These are phyloP conservation scores for Microthlaspi erraticum DNA, from an alignment of 345 rosid genomes.

Conservation along the genomic window DNA sequence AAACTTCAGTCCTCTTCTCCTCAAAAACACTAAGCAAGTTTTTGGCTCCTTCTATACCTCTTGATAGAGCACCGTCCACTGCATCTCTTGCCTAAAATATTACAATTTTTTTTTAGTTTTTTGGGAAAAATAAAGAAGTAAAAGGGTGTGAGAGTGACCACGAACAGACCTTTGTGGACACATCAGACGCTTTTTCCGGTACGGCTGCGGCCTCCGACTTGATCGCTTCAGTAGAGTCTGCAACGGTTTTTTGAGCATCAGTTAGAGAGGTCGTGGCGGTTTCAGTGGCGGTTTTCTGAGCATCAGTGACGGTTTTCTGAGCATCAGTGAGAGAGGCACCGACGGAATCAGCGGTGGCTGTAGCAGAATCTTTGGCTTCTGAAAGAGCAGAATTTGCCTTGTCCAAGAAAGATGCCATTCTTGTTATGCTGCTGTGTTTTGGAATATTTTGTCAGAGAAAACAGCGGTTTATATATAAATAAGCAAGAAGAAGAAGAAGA, in stretches of 20 bases:
- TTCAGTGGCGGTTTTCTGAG: constrained; percentile 38
- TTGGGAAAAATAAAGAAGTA: not conserved
- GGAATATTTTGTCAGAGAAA: constrained; percentile 28
- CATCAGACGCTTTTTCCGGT: constrained; percentile 26
- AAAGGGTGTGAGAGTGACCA: constrained; percentile 7
- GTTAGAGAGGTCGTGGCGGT: constrained; percentile 7
- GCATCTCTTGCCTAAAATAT: constrained; percentile 37
- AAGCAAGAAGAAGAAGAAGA: constrained; percentile 6
- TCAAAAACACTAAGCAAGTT: constrained; percentile 25
- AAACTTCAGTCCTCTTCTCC: constrained; percentile 36
- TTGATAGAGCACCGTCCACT: constrained; percentile 36
- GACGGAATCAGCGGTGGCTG: constrained; percentile 33
- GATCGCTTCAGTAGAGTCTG: constrained; percentile 31
- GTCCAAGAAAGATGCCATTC: constrained; percentile 28
- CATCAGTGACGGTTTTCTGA: constrained; percentile 17
- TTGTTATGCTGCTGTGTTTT: not conserved
- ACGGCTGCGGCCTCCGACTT: constrained; percentile 36
- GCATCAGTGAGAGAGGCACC: constrained; percentile 19
- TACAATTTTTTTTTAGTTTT: not conserved
- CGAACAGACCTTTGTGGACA: constrained; percentile 34
- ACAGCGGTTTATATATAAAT: constrained; percentile 32
- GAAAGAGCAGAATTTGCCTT: constrained; percentile 34
- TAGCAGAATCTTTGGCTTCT: constrained; percentile 35
- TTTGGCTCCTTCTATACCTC: constrained; percentile 42
- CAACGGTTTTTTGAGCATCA: constrained; percentile 20